Conservation (phyloP, 73 alveolate species). For the Chromera velia region DNA sequence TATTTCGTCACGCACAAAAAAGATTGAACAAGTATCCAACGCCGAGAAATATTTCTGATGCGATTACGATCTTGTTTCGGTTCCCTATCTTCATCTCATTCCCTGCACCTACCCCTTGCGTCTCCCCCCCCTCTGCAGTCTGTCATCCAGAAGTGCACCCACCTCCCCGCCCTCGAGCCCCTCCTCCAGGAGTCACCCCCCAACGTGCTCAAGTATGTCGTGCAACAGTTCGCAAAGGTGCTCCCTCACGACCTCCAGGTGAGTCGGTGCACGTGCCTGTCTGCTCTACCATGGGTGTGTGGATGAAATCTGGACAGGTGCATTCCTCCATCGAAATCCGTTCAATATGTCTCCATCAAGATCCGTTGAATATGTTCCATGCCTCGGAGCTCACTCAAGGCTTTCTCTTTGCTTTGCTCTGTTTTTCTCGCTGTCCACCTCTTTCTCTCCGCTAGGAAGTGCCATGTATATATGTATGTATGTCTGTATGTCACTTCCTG, state of each 20-base stretch:
- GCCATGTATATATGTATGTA: background rate
- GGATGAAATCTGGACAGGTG: too few species aligned
- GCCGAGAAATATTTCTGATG: too few species aligned
- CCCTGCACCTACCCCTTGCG: too few species aligned
- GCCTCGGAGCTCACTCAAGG: background rate
- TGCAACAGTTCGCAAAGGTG: constrained; percentile 77
- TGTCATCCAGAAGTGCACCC: constrained; percentile 91
- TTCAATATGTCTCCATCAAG: background rate
- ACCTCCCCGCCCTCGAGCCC: constrained; percentile 95
- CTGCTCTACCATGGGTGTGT: too few species aligned
- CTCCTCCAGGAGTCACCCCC: constrained; percentile 77
- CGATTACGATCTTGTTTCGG: too few species aligned
- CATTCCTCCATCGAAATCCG: background rate
- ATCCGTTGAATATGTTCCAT: background rate
- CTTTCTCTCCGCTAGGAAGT: background rate
- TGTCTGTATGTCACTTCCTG: background rate
- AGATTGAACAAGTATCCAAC: too few species aligned
- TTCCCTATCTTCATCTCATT: too few species aligned
- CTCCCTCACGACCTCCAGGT: constrained; percentile 31
- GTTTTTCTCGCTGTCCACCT: background rate
- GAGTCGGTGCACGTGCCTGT: too few species aligned
- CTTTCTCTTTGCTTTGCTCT: background rate
- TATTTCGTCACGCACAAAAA: too few species aligned
- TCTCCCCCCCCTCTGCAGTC: constrained; percentile 80
- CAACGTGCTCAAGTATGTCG: constrained; percentile 73